A percentile compares a stretch with the other conserved stretches of the same genome.
Conservation (phyloP, 2,329 filamentous ascomycete species). For the Pezicula carpinea region DNA sequence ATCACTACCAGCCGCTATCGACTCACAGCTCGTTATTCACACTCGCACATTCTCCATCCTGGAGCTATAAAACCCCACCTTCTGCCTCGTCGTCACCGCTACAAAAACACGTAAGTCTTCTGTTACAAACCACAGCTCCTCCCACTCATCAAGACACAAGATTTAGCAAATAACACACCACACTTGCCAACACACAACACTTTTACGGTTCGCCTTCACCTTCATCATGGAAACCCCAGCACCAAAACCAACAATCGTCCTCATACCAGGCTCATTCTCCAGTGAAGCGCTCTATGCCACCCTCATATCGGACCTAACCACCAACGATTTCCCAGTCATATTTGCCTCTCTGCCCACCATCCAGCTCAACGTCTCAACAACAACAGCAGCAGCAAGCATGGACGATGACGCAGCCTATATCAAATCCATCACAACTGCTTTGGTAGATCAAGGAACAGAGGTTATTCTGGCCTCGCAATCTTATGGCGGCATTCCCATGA, state of each 20-base stretch:
- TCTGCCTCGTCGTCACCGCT: too few species aligned
- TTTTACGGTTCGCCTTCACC: too few species aligned
- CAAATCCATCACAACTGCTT: slow-evolving; percentile 22
- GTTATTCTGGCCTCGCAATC: slow-evolving; percentile 33
- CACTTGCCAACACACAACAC: too few species aligned
- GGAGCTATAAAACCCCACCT: too few species aligned
- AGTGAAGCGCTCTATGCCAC: neutral
- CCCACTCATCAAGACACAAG: too few species aligned
- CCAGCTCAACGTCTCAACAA: neutral
- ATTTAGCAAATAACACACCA: too few species aligned
- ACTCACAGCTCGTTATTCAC: too few species aligned
- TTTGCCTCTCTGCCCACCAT: neutral
- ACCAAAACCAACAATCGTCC: slow-evolving; percentile 5
- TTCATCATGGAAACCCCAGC: too few species aligned
- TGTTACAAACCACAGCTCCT: too few species aligned
- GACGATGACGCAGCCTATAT: slow-evolving; percentile 32
- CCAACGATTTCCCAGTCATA: neutral
- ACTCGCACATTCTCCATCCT: too few species aligned
- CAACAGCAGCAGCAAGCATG: slow-evolving; percentile 15
- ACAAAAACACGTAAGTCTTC: too few species aligned
- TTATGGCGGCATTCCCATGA: slow-evolving; percentile 30
- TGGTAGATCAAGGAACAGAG: slow-evolving; percentile 27
- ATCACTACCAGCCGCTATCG: too few species aligned
- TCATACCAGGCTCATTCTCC: slow-evolving; percentile 5
- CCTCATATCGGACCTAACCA: neutral